A percentile compares a stretch with the other conserved stretches of the same genome.
These are phyloP conservation scores for Phytophthora citrophthora DNA, from an alignment of 352 stramenopile species.

Conservation along the genomic window DNA sequence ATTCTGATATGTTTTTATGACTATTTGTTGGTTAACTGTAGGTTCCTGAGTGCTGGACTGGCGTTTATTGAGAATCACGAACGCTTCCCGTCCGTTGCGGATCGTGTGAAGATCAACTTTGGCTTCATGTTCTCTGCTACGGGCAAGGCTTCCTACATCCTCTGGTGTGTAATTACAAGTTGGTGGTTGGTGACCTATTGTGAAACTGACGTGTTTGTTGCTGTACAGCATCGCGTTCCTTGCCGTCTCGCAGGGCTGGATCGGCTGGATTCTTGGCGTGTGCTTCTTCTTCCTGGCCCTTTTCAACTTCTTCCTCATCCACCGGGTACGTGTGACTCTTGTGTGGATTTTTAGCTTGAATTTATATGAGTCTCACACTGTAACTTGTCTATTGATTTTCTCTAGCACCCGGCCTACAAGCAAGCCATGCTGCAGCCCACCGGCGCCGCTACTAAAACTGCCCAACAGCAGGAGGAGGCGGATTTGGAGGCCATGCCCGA, in stretches of 20 bases:
- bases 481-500: constrained; percentile 81
- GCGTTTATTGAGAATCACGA: constrained; percentile 89
- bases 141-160: constrained; percentile 85
- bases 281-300: constrained; percentile 79
- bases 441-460: constrained; percentile 18
- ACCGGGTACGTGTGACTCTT: constrained; percentile 55
- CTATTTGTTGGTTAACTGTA: constrained; percentile 17
- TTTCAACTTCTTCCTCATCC: constrained; percentile 91
- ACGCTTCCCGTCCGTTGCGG: constrained; percentile 74
- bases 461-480: constrained; percentile 58
- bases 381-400: constrained; percentile 2
- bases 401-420: constrained; percentile 82
- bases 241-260: constrained; percentile 80
- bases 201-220: constrained; percentile 14
- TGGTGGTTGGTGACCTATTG: neutral
- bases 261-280: constrained; percentile 75
- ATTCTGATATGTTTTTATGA: neutral
- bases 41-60: constrained; percentile 63
- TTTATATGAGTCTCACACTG: constrained; percentile 8
- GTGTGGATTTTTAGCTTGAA: constrained; percentile 11
- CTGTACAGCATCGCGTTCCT: constrained; percentile 76
- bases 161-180: constrained; percentile 55
- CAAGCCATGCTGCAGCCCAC: constrained; percentile 71
- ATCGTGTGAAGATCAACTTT: constrained; percentile 89
- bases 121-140: constrained; percentile 89